Evolutionary conservation across 495 filamentous ascomycete species (phyloP).

Genomic region (Cercophora scortea): DNA sequence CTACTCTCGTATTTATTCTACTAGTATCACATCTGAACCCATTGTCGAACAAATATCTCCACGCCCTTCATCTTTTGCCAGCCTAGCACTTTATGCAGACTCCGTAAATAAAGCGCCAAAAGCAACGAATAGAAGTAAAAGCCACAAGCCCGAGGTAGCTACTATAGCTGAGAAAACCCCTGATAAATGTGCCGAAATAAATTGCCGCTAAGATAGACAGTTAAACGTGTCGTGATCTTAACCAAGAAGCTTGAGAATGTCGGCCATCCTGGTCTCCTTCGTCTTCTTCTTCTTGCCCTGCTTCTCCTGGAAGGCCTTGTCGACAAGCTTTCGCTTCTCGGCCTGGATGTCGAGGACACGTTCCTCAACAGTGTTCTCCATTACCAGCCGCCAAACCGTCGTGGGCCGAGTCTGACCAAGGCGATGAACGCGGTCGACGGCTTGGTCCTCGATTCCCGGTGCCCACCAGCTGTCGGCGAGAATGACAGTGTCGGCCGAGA

Average conservation of each 20-base stretch:
- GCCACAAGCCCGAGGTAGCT: no score
- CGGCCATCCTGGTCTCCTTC: conserved; percentile 31
- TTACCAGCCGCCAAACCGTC: conserved; percentile 73
- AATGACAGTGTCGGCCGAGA: conserved; percentile 81
- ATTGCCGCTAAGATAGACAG: no score
- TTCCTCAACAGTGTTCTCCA: conserved; percentile 84
- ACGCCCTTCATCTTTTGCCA: no score
- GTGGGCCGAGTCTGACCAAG: conserved; percentile 75
- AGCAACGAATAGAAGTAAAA: no score
- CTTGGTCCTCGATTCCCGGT: conserved; percentile 89
- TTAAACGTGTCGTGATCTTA: conserved; percentile 1
- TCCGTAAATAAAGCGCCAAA: no score
- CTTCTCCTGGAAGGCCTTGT: conserved; percentile 65
- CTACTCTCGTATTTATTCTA: no score
- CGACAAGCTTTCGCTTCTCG: conserved; percentile 73
- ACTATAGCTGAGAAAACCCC: no score
- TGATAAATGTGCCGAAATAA: no score
- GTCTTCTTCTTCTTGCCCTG: conserved; percentile 34
- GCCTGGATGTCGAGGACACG: conserved; percentile 73
- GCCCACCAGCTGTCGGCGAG: conserved; percentile 86
- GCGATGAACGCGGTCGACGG: conserved; percentile 82
- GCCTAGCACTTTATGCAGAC: no score
- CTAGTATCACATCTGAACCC: no score
- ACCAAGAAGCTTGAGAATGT: conserved; percentile 32
- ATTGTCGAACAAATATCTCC: no score